Percentiles rank a stretch among this genome's conserved stretches.
phyloP scores from a whole-genome alignment of 1,284 basidiomycete species.

The Trametes polyzona region DNA sequence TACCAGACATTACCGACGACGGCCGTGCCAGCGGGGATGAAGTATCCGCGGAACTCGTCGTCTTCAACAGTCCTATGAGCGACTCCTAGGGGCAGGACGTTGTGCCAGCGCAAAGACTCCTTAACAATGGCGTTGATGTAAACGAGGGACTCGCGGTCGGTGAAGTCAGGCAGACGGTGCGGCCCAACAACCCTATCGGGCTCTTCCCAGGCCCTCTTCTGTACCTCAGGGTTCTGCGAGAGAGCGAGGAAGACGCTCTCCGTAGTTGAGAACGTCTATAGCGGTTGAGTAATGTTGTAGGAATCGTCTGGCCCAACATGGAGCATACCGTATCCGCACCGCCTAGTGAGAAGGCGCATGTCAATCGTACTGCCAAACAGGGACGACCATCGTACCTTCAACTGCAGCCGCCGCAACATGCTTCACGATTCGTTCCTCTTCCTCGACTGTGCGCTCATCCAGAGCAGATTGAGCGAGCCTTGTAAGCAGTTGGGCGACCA shows the following conservation, averaged over 20 bases:
- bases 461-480: neutral
- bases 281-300: neutral
- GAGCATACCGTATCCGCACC: conserved; percentile 16
- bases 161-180: conserved; percentile 20
- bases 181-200: conserved; percentile 31
- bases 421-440: conserved; percentile 1
- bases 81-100: conserved; percentile 19
- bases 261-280: neutral
- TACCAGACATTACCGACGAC: conserved; percentile 15
- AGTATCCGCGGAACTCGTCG: conserved; percentile 15
- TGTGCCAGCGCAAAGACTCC: conserved; percentile 29
- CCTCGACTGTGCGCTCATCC: neutral
- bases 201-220: conserved; percentile 34
- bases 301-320: too few relatives aligned
- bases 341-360: neutral
- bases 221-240: conserved; percentile 39
- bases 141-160: conserved; percentile 27
- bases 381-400: neutral
- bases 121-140: conserved; percentile 29
- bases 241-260: conserved; percentile 12
- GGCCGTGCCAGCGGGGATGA: conserved; percentile 16
- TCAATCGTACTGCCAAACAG: neutral
- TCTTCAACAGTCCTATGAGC: conserved; percentile 9
- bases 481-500: conserved; percentile 1
- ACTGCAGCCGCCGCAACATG: conserved; percentile 7